Percentiles rank a stretch among this genome's conserved stretches.
Evolutionary conservation across 768 basidiomycete species (phyloP).

Genomic region (Hericium coralloides): DNA sequence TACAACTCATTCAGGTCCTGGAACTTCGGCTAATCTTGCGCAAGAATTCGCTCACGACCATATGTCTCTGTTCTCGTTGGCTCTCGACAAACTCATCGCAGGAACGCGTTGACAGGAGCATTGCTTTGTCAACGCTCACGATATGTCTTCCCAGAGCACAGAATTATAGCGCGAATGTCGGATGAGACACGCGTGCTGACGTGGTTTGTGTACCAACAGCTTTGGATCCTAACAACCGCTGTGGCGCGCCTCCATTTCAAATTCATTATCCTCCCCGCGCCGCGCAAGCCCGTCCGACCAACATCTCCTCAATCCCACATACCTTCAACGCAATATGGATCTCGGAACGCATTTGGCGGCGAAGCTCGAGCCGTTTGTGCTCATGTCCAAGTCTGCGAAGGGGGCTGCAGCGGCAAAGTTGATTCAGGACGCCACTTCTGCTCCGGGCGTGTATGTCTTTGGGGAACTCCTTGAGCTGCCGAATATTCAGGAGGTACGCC

Average conservation of each 20-base stretch:
- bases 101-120: no score
- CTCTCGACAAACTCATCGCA: no score
- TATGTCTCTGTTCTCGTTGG: no score
- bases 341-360: constrained; percentile 51
- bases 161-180: no score
- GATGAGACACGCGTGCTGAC: no score
- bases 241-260: not conserved
- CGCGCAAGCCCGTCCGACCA: not conserved
- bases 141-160: no score
- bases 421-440: constrained; percentile 76
- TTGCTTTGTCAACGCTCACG: no score
- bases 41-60: no score
- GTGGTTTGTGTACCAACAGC: not conserved
- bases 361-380: constrained; percentile 81
- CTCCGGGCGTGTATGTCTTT: constrained; percentile 89
- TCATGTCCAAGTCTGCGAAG: constrained; percentile 87
- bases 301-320: not conserved
- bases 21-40: no score
- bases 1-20: no score
- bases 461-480: constrained; percentile 77
- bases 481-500: constrained; percentile 74
- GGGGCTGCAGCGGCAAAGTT: constrained; percentile 91
- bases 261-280: not conserved
- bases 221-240: not conserved
- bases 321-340: constrained; percentile 36